Evolutionary conservation across 1,284 basidiomycete genomes (phyloP), one percentile per base, ranked within the genome.

Genomic region (Sporisorium graminicola): DNA sequence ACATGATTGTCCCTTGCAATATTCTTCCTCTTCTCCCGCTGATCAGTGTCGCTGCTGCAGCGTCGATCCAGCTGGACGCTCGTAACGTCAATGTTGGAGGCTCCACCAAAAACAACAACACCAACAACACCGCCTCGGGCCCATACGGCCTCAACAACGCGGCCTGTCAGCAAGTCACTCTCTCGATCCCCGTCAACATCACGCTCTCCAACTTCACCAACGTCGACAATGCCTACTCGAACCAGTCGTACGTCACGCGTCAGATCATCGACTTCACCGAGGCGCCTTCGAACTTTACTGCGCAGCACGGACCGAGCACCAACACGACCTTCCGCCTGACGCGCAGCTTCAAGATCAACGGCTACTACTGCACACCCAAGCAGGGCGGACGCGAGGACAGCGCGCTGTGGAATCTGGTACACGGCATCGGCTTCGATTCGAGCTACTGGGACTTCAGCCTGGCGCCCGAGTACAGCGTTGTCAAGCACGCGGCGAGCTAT

Each of bases 401-500:
- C 24, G 60, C 72, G 22, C 58, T 80, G 40, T 58, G 75, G 58
- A 64, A 63, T 49, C 22, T 70, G 24, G 68, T 76, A 0, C 78
- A 80, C 58, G 78, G 78, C 5, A 69, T 80, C 26, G 78, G 78
- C 14, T 80, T 80, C 44, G 67, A 78, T 54, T 33, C 66, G 18
- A 37, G n/a, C 18, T 80, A 80, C 53, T 80, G 78, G 78, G 60
- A 80, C 43, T 80, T 59, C 53, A 31, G 33, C 1, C 26, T 65
- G 24, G 20, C 46, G 9, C 35, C 42, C 16, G 57, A 70, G 24
- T 80, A 80, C 53, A 73, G 66, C 16, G 58, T 78, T 40, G 67
- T 78, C 10, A 58, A 64, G 33, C 68, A 73, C n/a, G 78, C 78
- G 14, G 77, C 78, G 1, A 70, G 65, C 40, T 65, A 76, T 40